Percentiles rank a stretch among this genome's conserved stretches.
phyloP scores from a whole-genome alignment of 495 filamentous ascomycete genomes.

The Lasiosphaeria miniovina region DNA sequence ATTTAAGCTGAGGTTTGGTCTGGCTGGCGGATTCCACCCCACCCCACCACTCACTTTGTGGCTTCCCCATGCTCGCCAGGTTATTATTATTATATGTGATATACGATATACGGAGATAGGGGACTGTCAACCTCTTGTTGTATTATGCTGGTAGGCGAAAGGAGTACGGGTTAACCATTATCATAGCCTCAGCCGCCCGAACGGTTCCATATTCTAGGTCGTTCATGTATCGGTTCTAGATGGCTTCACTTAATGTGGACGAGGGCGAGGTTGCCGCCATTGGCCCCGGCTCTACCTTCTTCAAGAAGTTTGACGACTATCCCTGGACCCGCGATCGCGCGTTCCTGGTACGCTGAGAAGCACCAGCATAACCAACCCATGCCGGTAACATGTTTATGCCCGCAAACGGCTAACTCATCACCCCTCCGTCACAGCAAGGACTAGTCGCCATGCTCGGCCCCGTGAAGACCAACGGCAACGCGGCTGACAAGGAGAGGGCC shows the following conservation, averaged over 20 bases:
- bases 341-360: slow-evolving; percentile 33
- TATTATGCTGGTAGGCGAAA: no score
- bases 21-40: no score
- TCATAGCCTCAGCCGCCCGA: no score
- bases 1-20: no score
- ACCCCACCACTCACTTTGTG: no score
- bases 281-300: slow-evolving; percentile 7
- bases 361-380: background rate
- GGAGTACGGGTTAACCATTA: no score
- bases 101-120: no score
- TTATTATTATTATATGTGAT: no score
- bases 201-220: no score
- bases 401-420: slow-evolving; percentile 2
- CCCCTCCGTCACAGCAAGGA: slow-evolving; percentile 19
- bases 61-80: no score
- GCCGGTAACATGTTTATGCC: background rate
- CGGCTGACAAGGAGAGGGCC: slow-evolving; percentile 23
- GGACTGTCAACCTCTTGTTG: no score
- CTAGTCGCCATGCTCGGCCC: slow-evolving; percentile 29
- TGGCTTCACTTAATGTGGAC: background rate
- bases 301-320: slow-evolving; percentile 22
- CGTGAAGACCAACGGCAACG: slow-evolving; percentile 15
- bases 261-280: background rate
- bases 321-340: slow-evolving; percentile 24
- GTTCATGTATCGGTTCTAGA: background rate